Evolutionary conservation across 2,329 filamentous ascomycete species (phyloP).

Genomic region (Paramyrothecium roridum): DNA sequence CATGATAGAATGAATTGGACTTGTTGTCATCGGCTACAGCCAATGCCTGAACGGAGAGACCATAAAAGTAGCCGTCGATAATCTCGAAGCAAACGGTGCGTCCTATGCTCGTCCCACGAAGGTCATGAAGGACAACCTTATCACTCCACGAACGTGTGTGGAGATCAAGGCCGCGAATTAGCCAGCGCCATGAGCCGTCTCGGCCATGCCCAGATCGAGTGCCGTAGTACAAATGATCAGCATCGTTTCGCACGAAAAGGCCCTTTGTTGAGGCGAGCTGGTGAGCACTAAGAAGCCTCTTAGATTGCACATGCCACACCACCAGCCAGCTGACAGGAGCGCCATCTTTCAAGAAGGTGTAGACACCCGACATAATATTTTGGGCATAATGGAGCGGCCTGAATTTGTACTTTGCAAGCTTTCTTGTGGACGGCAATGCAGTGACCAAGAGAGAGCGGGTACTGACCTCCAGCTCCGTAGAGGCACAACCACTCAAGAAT

Average conservation of each 20-base stretch:
- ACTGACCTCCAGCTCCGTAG: constrained; percentile 53
- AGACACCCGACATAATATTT: constrained; percentile 55
- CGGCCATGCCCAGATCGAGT: constrained; percentile 53
- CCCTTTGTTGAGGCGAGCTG: constrained; percentile 45
- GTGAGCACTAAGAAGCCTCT: constrained; percentile 35
- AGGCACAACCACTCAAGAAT: constrained; percentile 48
- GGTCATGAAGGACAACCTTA: constrained; percentile 50
- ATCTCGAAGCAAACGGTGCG: constrained; percentile 71
- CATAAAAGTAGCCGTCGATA: constrained; percentile 64
- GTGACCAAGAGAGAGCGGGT: constrained; percentile 38
- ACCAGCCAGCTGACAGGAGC: constrained; percentile 48
- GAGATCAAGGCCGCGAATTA: constrained; percentile 52
- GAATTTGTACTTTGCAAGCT: constrained; percentile 40
- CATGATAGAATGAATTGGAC: constrained; percentile 68
- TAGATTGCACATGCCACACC: constrained; percentile 37
- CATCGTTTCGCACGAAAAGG: constrained; percentile 66
- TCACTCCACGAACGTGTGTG: constrained; percentile 31
- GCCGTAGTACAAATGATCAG: constrained; percentile 61
- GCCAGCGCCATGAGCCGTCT: constrained; percentile 61
- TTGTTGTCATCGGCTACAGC: constrained; percentile 62
- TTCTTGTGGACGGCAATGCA: constrained; percentile 29
- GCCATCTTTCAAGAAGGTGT: constrained; percentile 35
- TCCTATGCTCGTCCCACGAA: constrained; percentile 64
- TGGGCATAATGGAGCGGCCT: constrained; percentile 54
- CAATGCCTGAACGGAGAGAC: constrained; percentile 62